Conservation (phyloP, 768 basidiomycete species). For the Agrocybe praecox region DNA sequence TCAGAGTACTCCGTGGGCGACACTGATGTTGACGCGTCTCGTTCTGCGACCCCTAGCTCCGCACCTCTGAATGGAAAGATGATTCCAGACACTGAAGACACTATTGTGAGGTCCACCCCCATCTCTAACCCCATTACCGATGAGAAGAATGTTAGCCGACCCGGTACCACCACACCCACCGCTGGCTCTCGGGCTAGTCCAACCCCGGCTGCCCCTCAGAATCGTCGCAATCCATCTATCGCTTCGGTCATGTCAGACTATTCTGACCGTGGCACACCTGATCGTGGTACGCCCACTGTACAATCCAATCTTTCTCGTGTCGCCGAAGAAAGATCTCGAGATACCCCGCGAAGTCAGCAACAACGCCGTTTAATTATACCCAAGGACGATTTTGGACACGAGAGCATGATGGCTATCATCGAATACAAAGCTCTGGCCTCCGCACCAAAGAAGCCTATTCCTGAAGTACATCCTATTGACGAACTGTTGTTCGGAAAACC, state of each 20-base stretch:
- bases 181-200: conserved; percentile 20
- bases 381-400: conserved; percentile 86
- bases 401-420: conserved; percentile 87
- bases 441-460: conserved; percentile 34
- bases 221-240: conserved; percentile 67
- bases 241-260: conserved; percentile 74
- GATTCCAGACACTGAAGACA: neutral
- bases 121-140: conserved; percentile 2
- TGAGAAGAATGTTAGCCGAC: conserved; percentile 11
- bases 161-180: conserved; percentile 39
- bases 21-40: conserved; percentile 33
- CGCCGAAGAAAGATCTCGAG: conserved; percentile 16
- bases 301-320: conserved; percentile 24
- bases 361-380: conserved; percentile 53
- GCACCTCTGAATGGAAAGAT: conserved; percentile 28
- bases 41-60: conserved; percentile 45
- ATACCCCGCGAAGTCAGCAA: conserved; percentile 19
- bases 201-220: conserved; percentile 7
- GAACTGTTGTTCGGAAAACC: conserved; percentile 72
- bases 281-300: conserved; percentile 44
- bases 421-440: conserved; percentile 54
- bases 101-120: conserved; percentile 9
- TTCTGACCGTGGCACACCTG: conserved; percentile 29
- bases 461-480: conserved; percentile 62
- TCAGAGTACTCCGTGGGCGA: conserved; percentile 64